Evolutionary conservation across 768 basidiomycete genomes (phyloP).

Genomic region (Exsudoporus frostii): DNA sequence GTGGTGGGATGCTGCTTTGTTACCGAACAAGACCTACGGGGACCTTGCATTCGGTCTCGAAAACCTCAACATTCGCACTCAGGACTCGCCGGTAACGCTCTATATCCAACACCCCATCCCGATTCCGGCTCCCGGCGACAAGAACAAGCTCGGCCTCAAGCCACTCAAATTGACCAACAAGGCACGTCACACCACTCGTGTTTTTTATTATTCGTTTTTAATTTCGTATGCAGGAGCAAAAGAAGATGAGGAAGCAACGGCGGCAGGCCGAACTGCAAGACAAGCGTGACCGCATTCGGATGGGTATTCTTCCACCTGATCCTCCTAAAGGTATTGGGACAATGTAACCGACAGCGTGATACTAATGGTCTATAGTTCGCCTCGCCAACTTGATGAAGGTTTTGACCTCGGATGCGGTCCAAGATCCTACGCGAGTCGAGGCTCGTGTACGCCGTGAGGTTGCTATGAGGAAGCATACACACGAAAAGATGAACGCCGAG

Average conservation of each 20-base stretch:
- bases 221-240: constrained; percentile 62
- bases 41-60: constrained; percentile 62
- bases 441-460: constrained; percentile 94
- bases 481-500: constrained; percentile 92
- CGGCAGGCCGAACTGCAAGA: constrained; percentile 89
- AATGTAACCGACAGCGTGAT: background rate
- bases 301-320: constrained; percentile 95
- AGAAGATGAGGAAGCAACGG: constrained; percentile 93
- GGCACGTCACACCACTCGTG: constrained; percentile 31
- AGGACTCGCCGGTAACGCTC: constrained; percentile 75
- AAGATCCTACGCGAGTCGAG: constrained; percentile 97
- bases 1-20: constrained; percentile 94
- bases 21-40: constrained; percentile 78
- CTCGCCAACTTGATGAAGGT: constrained; percentile 97
- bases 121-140: constrained; percentile 87
- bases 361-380: constrained; percentile 55
- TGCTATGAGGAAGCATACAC: constrained; percentile 79
- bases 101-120: constrained; percentile 98
- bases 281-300: constrained; percentile 89
- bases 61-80: constrained; percentile 59
- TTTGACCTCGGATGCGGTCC: constrained; percentile 91
- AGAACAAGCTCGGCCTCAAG: constrained; percentile 73
- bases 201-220: background rate
- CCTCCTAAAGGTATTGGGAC: constrained; percentile 75
- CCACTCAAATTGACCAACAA: constrained; percentile 92